Base-by-base conservation (phyloP, 768 basidiomycete genomes). In the Leccinum imitatum region DNA sequence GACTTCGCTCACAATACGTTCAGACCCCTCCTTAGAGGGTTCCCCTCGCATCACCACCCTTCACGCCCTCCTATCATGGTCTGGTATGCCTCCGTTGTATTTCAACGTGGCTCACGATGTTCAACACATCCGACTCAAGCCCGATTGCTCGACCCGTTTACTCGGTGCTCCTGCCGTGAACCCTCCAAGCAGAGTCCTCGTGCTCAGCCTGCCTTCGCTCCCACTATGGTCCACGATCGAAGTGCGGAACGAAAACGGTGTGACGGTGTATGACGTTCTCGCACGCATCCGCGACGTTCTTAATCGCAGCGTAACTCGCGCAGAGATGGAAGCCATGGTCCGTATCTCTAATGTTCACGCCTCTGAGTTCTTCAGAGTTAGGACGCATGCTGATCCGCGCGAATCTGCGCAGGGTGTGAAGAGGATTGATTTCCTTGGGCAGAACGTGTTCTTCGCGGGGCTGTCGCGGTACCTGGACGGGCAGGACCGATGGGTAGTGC, bases 341-440 rank as follows among this genome's bases (percentile, higher is more conserved):
- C 65, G 64, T 66, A 10, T 53, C 52, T 59, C 52, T 41, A 63
- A 60, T 59, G 61, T 51, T 54, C 44, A 46, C 56, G 72, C 63
- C 62, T 65, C 69, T 59, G 69, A 72, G 21, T 73, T 63, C 46
- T 75, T 72, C 60, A 63, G 72, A 64, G 67, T 62, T 50, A 58
- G 72, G 62, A 65, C 70, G 11, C 46, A 27, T 56, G 55, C 70
- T 66, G 73, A 73, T 60, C 72, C 67, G 67, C 64, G 70, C 65
- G 76, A 78, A 68, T 71, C 63, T 67, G 63, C 60, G 63, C 77
- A 78, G 66, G 77, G 77, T 8, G 59, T 78, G 27, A 78, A 76
- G 69, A 63, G 76, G 66, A 68, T 78, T 27, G 77, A 78, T 62
- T 75, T 76, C 64, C 68, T 78, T 60, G 74, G 75, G 33, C 67